These are phyloP conservation scores for Rosa rugosa DNA, from an alignment of 306 rosid species.

Conservation along the genomic window DNA sequence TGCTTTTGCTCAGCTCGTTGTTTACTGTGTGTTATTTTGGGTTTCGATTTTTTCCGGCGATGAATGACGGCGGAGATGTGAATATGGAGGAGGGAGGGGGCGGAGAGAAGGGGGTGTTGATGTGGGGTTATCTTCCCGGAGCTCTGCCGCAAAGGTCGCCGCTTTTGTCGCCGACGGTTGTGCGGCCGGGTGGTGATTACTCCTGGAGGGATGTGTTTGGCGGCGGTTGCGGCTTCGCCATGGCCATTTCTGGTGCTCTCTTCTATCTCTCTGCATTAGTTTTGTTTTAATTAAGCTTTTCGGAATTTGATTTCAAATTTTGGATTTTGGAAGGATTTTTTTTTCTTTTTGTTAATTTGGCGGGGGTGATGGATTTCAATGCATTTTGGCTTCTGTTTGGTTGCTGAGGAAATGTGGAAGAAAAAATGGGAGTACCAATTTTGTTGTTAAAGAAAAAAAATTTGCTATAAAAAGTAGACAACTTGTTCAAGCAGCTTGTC, in stretches of 20 bases:
- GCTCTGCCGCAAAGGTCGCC: constrained; percentile 89
- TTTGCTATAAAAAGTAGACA: neutral
- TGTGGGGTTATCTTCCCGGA: constrained; percentile 97
- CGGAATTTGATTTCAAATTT: neutral
- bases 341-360: neutral
- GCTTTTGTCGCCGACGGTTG: constrained; percentile 53
- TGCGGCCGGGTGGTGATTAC: constrained; percentile 42
- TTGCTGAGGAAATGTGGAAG: constrained; percentile 25
- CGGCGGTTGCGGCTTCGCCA: constrained; percentile 96
- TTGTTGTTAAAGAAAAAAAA: too few species aligned
- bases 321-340: neutral
- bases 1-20: neutral
- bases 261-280: constrained; percentile 2
- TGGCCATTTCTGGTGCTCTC: constrained; percentile 79
- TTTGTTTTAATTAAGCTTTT: neutral
- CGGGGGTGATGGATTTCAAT: neutral
- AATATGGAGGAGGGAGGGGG: neutral
- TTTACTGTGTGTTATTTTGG: neutral
- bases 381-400: constrained; percentile 15
- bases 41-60: constrained; percentile 14
- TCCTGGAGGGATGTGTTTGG: constrained; percentile 74
- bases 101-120: constrained; percentile 46
- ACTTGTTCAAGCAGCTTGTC: neutral
- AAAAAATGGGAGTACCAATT: neutral
- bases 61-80: constrained; percentile 43